Percentiles rank a stretch among this genome's conserved stretches.
phyloP scores from a whole-genome alignment of 2,329 filamentous ascomycete species.

The Xylariaceae sp. region DNA sequence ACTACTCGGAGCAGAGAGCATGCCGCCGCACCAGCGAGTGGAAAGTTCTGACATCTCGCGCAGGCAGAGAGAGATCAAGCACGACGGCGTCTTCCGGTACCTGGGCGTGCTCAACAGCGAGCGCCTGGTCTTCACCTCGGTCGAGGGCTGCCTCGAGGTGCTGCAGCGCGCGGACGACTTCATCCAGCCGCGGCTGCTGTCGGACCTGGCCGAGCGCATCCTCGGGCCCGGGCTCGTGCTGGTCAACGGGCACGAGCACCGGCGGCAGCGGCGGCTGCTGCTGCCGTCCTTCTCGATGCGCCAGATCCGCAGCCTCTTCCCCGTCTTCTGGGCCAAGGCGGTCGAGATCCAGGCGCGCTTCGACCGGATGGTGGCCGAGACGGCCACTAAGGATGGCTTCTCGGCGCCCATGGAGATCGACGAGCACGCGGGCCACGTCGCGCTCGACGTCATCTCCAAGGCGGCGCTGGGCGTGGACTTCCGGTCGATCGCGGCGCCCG shows the following conservation, averaged over 20 bases:
- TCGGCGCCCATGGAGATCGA: slow-evolving; percentile 7
- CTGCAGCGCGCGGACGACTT: slow-evolving; percentile 12
- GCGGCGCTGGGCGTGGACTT: slow-evolving; percentile 9
- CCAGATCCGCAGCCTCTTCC: slow-evolving; percentile 13
- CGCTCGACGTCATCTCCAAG: slow-evolving; percentile 8
- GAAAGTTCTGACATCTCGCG: too few species aligned
- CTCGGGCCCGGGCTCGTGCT: slow-evolving; percentile 11
- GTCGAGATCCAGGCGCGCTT: slow-evolving; percentile 10
- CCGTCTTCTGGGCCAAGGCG: slow-evolving; percentile 16
- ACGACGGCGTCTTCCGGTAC: slow-evolving; percentile 11
- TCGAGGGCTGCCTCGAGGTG: slow-evolving; percentile 6
- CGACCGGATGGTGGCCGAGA: slow-evolving; percentile 1
- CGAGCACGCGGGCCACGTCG: slow-evolving; percentile 6
- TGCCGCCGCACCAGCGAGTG: too few species aligned
- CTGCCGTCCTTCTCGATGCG: slow-evolving; percentile 14
- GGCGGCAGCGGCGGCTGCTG: slow-evolving; percentile 13
- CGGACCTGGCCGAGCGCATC: slow-evolving; percentile 5
- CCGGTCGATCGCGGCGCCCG: slow-evolving; percentile 6
- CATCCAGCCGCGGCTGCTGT: slow-evolving; percentile 9
- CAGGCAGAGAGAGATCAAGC: slow-evolving; percentile 4
- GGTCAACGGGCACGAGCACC: slow-evolving; percentile 14
- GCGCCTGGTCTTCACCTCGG: slow-evolving; percentile 9
- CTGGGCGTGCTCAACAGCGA: slow-evolving; percentile 9
- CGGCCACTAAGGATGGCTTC: slow-evolving; percentile 1
- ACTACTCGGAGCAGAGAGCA: too few species aligned